Evolutionary conservation across 768 basidiomycete genomes (phyloP).

Genomic region (Calocera cornea): DNA sequence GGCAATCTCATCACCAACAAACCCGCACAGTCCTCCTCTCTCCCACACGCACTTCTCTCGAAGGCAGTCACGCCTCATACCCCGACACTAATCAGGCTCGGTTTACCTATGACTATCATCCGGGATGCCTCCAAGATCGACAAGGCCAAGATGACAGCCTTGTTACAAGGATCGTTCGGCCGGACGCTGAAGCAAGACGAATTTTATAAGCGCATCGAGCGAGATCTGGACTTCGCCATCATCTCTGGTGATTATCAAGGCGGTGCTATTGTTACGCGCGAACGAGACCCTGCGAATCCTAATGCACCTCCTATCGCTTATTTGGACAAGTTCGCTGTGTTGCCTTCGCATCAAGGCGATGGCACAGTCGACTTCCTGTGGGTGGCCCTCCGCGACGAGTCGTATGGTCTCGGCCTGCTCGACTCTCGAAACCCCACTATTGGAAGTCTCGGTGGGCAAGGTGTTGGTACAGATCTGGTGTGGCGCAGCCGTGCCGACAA

Average conservation of each 20-base stretch:
- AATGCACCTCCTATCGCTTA: conserved; percentile 56
- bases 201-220: conserved; percentile 69
- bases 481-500: conserved; percentile 91
- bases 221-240: conserved; percentile 76
- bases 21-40: conserved; percentile 85
- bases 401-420: conserved; percentile 86
- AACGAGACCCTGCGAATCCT: conserved; percentile 22
- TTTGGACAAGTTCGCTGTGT: conserved; percentile 95
- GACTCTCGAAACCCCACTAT: conserved; percentile 89
- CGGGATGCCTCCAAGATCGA: conserved; percentile 55
- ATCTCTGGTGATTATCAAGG: conserved; percentile 92
- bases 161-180: conserved; percentile 80
- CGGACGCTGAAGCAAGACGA: conserved; percentile 52
- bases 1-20: conserved; percentile 97
- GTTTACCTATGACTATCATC: conserved; percentile 73
- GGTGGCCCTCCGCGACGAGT: conserved; percentile 97
- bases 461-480: conserved; percentile 85
- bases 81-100: conserved; percentile 82
- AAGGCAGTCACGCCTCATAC: conserved; percentile 77
- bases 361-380: conserved; percentile 98
- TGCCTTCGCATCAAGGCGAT: conserved; percentile 90
- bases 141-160: conserved; percentile 51
- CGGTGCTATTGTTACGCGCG: conserved; percentile 78
- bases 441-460: conserved; percentile 74
- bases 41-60: conserved; percentile 76